Conservation (phyloP, 371 early-diverging fungal genomes). For the Capniomyces stellatus region DNA sequence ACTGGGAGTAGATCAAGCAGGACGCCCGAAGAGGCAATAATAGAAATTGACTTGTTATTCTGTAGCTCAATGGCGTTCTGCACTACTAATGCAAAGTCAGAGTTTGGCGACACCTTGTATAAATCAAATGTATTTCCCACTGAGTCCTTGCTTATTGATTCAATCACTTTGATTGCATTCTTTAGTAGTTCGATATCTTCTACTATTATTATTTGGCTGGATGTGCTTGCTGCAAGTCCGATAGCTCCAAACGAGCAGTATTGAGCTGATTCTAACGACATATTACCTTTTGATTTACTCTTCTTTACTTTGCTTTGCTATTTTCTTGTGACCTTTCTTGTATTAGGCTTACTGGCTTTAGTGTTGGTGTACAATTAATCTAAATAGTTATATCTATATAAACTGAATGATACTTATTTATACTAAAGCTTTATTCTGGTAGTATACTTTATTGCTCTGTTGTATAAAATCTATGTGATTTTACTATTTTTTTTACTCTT, state of each 20-base stretch:
- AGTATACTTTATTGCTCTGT: too few relatives aligned
- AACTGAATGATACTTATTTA: too few relatives aligned
- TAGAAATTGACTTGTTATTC: background rate
- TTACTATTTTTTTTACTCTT: too few relatives aligned
- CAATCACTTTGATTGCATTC: background rate
- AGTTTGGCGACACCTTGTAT: background rate
- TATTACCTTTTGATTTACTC: too few relatives aligned
- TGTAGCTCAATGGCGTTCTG: background rate
- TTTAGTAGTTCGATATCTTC: background rate
- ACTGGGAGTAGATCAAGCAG: background rate
- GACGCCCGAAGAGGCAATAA: background rate
- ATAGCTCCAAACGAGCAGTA: background rate
- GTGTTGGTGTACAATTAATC: too few relatives aligned
- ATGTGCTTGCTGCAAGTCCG: background rate
- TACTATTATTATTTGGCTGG: background rate
- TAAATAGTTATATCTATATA: too few relatives aligned
- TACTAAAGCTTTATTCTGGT: too few relatives aligned
- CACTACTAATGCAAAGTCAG: background rate
- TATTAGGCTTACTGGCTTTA: too few relatives aligned
- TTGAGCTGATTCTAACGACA: too few relatives aligned
- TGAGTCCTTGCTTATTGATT: background rate
- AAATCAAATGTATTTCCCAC: background rate
- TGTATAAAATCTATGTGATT: too few relatives aligned
- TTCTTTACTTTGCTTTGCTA: too few relatives aligned
- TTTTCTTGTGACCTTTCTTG: too few relatives aligned